Evolutionary conservation across 441 rosid species (phyloP).

Genomic region (Kokia cookei): DNA sequence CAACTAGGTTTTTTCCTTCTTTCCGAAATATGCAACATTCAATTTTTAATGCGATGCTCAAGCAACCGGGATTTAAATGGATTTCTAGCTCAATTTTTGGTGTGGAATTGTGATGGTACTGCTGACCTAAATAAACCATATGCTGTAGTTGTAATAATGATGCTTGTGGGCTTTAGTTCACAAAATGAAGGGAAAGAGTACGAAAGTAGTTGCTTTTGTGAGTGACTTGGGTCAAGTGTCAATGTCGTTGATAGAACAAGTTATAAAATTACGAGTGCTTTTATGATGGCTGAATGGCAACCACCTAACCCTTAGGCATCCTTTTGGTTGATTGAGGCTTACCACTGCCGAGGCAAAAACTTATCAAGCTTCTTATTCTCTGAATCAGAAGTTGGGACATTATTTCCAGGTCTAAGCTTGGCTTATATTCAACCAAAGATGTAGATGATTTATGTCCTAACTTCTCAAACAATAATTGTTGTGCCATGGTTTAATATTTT

Average conservation of each 20-base stretch:
- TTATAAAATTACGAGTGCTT: not conserved
- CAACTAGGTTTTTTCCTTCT: not conserved
- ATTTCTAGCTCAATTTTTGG: not conserved
- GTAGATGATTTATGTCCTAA: not conserved
- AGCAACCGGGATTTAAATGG: not conserved
- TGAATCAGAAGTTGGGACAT: not conserved
- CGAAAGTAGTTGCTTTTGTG: not conserved
- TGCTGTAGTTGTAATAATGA: not conserved
- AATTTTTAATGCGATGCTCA: not conserved
- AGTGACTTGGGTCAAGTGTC: not conserved
- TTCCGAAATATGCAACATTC: not conserved
- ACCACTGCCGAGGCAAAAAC: not conserved
- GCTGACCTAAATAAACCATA: not conserved
- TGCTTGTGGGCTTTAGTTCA: not conserved
- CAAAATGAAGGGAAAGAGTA: not conserved
- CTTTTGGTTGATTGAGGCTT: not conserved
- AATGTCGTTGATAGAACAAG: not conserved
- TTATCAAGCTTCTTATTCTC: not conserved
- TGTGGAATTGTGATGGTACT: not conserved
- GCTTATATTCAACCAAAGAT: not conserved
- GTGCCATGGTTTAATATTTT: not conserved
- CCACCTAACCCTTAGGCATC: not conserved
- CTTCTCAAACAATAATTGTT: not conserved
- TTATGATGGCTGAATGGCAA: not conserved
- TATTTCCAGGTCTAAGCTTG: not conserved